phyloP scores from a whole-genome alignment of 1,284 basidiomycete genomes.

The Schizophyllum amplum region DNA sequence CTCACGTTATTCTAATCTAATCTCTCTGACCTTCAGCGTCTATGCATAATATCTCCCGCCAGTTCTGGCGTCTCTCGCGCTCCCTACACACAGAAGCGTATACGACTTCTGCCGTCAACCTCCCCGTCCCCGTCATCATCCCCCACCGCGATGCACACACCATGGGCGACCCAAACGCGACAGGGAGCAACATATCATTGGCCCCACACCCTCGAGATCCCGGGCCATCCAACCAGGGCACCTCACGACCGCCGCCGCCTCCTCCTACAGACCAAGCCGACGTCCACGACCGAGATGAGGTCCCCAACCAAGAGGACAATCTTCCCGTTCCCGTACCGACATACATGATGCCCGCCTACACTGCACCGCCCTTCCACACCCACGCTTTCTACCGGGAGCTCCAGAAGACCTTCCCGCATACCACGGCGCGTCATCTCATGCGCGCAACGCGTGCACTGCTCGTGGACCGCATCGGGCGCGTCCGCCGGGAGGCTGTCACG shows the following conservation, averaged over 20 bases:
- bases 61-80: conserved; percentile 19
- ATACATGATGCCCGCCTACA: conserved; percentile 26
- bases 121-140: conserved; percentile 5
- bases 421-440: conserved; percentile 76
- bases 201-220: neutral
- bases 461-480: conserved; percentile 67
- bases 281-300: neutral
- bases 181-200: conserved; percentile 11
- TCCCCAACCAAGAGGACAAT: neutral
- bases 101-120: conserved; percentile 7
- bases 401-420: conserved; percentile 62
- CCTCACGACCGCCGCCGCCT: neutral
- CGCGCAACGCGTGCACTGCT: conserved; percentile 78
- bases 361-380: conserved; percentile 50
- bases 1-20: neutral
- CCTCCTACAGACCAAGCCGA: neutral
- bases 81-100: conserved; percentile 12
- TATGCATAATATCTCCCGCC: conserved; percentile 12
- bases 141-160: conserved; percentile 17
- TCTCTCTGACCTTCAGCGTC: neutral
- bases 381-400: conserved; percentile 59
- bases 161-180: conserved; percentile 15
- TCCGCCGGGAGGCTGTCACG: conserved; percentile 68
- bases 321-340: conserved; percentile 7
- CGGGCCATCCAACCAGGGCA: neutral